Evolutionary conservation across 371 early-diverging fungal species (phyloP), one percentile per base, ranked within the genome.

Genomic region (Mucor piriformis): DNA sequence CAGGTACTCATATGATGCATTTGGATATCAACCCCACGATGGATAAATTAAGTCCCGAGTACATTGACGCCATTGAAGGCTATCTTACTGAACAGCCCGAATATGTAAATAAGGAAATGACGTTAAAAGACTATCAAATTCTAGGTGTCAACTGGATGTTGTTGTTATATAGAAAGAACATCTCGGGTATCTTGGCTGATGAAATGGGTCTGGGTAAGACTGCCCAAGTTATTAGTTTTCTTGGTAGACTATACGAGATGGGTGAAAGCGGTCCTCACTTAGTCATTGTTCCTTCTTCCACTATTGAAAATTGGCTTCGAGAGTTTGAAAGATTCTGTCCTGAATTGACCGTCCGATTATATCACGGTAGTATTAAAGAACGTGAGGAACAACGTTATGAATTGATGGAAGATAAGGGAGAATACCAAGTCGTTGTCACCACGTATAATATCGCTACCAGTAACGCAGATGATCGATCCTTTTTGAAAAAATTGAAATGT

Each of bases 161-260:
- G 13, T 76, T 95, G 55, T 72, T 96, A 24, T 91, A 92, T 74
- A 80, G 88, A 27, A 88, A 90, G 56, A 72, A 82, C 0, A 83
- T 91, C 0, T 92, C 93, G 2, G 93, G 95, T 4, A 95, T 96
- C 59, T 70, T 96, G 23, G 96, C 95, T 0, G 96, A 95, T 65
- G 94, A 95, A 81, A 96, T 95, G 95, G 99, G 98, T 6, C 85
- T 99, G 10, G 99, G 99, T n/a, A 99, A 99, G 73, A 97, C 98
- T 3, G 91, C 95, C 7, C 98, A 97, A 66, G 93, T 95, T 6
- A 97, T 98, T 61, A 76, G 90, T 27, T 92, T 95, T 55, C 56
- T 98, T 33, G 88, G 88, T 12, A 77, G 83, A 13, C 76, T 93
- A 12, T 63, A 78, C 3, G 86, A 88, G 46, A 59, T 74, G 13